phyloP scores from a whole-genome alignment of 139 green algal species.

The Mesotaenium endlicherianum region DNA sequence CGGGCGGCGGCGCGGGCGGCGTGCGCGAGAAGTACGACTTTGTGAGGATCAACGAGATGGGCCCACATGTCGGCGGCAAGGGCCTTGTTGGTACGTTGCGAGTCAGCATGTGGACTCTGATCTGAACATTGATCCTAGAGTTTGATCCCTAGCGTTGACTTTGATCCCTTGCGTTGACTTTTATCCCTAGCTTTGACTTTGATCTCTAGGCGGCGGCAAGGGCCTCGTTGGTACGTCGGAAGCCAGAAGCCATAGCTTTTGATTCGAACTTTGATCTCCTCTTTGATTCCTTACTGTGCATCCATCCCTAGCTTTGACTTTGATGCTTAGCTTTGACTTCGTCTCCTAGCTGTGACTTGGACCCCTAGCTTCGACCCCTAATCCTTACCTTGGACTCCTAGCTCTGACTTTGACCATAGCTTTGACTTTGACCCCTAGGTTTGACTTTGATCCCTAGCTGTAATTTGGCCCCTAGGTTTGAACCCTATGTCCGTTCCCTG shows the following conservation, averaged over 20 bases:
- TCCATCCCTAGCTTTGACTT: background rate
- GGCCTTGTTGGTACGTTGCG: background rate
- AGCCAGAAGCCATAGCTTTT: no score
- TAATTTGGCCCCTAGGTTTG: background rate
- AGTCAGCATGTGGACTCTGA: background rate
- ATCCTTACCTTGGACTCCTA: no score
- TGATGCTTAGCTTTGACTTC: no score
- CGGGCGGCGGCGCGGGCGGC: slow-evolving; percentile 62
- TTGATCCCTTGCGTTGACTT: background rate
- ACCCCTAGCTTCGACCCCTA: background rate
- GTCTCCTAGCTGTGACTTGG: background rate
- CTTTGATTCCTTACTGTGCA: background rate
- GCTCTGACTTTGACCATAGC: no score
- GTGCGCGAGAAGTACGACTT: slow-evolving; percentile 63
- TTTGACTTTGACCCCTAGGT: background rate
- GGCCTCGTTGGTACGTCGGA: background rate
- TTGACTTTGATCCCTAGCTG: background rate
- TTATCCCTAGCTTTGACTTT: no score
- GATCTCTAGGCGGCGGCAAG: slow-evolving; percentile 11
- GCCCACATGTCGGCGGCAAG: slow-evolving; percentile 4
- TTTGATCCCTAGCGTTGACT: background rate
- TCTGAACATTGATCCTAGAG: background rate
- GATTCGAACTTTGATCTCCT: background rate
- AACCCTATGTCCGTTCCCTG: no score
- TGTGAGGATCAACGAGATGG: slow-evolving; percentile 49